phyloP scores from a whole-genome alignment of 805 yeast genomes.

The Teunomyces atbi region DNA sequence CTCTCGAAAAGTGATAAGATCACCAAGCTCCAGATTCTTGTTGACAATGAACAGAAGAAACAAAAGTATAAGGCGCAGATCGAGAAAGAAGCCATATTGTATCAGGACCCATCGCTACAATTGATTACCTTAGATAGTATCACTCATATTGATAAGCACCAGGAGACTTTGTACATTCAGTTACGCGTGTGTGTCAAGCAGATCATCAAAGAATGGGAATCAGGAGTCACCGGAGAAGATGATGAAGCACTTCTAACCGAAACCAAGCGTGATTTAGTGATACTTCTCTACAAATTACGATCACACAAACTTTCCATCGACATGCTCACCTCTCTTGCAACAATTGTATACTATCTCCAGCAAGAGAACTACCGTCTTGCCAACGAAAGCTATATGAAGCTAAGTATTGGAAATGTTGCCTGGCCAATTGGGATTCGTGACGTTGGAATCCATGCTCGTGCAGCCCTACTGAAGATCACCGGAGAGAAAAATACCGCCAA shows the following conservation, averaged over 20 bases:
- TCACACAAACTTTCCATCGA: slow-evolving; percentile 40
- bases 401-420: slow-evolving; percentile 84
- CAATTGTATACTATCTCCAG: slow-evolving; percentile 63
- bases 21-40: slow-evolving; percentile 17
- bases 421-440: slow-evolving; percentile 88
- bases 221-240: slow-evolving; percentile 7
- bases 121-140: slow-evolving; percentile 8
- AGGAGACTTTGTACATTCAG: slow-evolving; percentile 35
- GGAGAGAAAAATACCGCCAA: slow-evolving; percentile 54
- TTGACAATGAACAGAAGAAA: slow-evolving; percentile 15
- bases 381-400: slow-evolving; percentile 65
- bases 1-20: slow-evolving; percentile 16
- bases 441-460: slow-evolving; percentile 77
- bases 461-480: slow-evolving; percentile 57
- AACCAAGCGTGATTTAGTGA: slow-evolving; percentile 48
- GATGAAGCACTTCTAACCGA: slow-evolving; percentile 24
- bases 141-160: slow-evolving; percentile 11
- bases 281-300: slow-evolving; percentile 44
- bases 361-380: slow-evolving; percentile 48
- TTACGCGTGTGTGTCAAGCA: slow-evolving; percentile 47
- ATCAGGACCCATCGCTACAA: slow-evolving; percentile 9
- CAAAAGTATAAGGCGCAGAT: slow-evolving; percentile 24
- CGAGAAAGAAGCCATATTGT: slow-evolving; percentile 21
- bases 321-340: slow-evolving; percentile 53
- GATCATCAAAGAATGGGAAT: slow-evolving; percentile 46